Percentiles rank a stretch among this genome's conserved stretches.
Conservation (phyloP, 345 rosid genomes). For the Microthlaspi erraticum region DNA sequence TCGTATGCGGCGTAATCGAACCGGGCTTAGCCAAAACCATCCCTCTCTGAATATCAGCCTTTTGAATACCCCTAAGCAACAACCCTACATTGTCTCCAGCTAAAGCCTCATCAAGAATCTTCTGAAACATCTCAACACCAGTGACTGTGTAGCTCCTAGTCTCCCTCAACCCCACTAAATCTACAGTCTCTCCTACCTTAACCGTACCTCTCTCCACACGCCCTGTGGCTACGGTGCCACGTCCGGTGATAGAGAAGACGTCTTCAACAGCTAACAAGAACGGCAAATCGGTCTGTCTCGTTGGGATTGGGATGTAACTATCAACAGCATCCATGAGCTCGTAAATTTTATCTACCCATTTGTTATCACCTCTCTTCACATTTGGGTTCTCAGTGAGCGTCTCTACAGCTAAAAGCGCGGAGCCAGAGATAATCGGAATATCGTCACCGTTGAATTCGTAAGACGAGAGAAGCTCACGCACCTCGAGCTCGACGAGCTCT, state of each 20-base stretch:
- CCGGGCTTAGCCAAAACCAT: conserved; percentile 96
- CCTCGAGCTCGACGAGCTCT: conserved; percentile 93
- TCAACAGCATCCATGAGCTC: conserved; percentile 94
- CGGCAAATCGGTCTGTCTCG: conserved; percentile 83
- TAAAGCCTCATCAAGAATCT: conserved; percentile 84
- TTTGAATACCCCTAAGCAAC: conserved; percentile 88
- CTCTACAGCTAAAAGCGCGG: conserved; percentile 85
- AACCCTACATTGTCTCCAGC: conserved; percentile 95
- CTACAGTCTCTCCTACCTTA: conserved; percentile 79
- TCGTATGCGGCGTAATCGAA: conserved; percentile 77
- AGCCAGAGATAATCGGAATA: conserved; percentile 81
- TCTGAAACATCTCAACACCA: conserved; percentile 91
- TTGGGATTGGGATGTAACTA: conserved; percentile 79
- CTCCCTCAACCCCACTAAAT: conserved; percentile 80
- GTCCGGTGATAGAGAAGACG: conserved; percentile 90
- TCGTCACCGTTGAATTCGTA: conserved; percentile 91
- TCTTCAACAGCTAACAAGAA: conserved; percentile 89
- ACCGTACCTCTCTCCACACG: conserved; percentile 86
- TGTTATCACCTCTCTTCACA: conserved; percentile 73
- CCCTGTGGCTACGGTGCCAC: conserved; percentile 92
- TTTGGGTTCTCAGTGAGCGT: conserved; percentile 70
- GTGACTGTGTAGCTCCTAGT: conserved; percentile 76
- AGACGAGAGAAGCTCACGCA: conserved; percentile 83
- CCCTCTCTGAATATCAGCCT: conserved; percentile 89
- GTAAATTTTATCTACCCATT: conserved; percentile 91